Evolutionary conservation across 2,329 filamentous ascomycete genomes (phyloP).

Genomic region (Nothopassalora personata): DNA sequence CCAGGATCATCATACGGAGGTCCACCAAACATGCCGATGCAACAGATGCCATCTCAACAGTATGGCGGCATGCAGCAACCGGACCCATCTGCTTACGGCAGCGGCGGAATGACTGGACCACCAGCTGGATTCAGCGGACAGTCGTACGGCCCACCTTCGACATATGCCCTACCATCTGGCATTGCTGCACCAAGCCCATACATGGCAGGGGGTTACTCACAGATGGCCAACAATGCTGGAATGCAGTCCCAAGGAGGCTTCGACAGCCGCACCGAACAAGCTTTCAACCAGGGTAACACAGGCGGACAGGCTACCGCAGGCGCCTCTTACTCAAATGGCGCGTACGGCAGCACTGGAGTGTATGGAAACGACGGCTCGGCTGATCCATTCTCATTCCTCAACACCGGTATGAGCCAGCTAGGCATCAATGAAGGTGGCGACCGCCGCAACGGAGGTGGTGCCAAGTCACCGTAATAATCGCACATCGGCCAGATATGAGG

Average conservation of each 20-base stretch:
- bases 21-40: conserved; percentile 69
- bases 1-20: conserved; percentile 56
- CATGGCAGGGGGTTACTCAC: conserved; percentile 68
- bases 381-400: conserved; percentile 77
- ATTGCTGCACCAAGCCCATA: conserved; percentile 76
- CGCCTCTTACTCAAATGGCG: conserved; percentile 57
- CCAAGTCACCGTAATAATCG: conserved; percentile 32
- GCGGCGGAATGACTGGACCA: conserved; percentile 55
- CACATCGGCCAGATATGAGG: not conserved
- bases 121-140: conserved; percentile 55
- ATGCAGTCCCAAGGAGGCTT: conserved; percentile 71
- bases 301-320: conserved; percentile 63
- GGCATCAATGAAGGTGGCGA: conserved; percentile 57
- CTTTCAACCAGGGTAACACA: conserved; percentile 73
- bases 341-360: conserved; percentile 40
- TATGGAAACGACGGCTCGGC: conserved; percentile 51
- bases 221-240: conserved; percentile 56
- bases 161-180: conserved; percentile 82
- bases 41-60: conserved; percentile 24
- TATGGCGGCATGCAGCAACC: conserved; percentile 44
- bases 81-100: conserved; percentile 65
- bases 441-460: conserved; percentile 38
- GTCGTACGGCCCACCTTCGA: conserved; percentile 83
- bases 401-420: conserved; percentile 65
- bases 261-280: conserved; percentile 89